phyloP scores from a whole-genome alignment of 805 yeast species.

The Candida nanaspora region DNA sequence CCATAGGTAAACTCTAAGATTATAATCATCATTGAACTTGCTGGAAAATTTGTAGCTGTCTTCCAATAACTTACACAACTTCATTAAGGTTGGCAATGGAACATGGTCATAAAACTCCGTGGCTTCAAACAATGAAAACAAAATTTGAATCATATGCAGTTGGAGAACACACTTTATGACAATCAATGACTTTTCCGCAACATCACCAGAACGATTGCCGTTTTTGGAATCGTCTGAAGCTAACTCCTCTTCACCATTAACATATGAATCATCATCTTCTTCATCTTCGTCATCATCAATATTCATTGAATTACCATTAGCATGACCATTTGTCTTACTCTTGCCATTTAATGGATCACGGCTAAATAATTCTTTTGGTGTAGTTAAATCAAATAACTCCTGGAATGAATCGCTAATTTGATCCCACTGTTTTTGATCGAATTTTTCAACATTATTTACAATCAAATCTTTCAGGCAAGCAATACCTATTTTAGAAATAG shows the following conservation, averaged over 20 bases:
- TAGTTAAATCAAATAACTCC: conserved; percentile 69
- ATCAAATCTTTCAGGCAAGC: conserved; percentile 78
- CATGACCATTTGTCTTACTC: conserved; percentile 6
- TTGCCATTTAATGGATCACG: conserved; percentile 39
- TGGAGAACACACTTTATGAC: conserved; percentile 92
- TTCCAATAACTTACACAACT: conserved; percentile 53
- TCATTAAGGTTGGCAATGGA: conserved; percentile 58
- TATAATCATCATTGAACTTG: conserved; percentile 82
- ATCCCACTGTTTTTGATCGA: conserved; percentile 67
- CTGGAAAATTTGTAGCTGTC: conserved; percentile 77
- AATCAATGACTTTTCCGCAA: conserved; percentile 61
- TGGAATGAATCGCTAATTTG: conserved; percentile 58
- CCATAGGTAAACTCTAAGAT: conserved; percentile 81
- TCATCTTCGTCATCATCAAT: conserved; percentile 10
- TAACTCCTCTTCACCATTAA: conserved; percentile 25
- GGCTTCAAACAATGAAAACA: conserved; percentile 70
- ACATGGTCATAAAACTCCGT: conserved; percentile 61
- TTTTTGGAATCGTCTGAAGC: conserved; percentile 25
- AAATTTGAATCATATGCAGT: conserved; percentile 76
- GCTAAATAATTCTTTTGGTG: conserved; percentile 78
- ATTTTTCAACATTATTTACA: conserved; percentile 63
- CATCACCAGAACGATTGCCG: conserved; percentile 28
- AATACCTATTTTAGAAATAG: conserved; percentile 91
- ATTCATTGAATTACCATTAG: conserved; percentile 1
- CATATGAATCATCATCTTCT: conserved; percentile 24